phyloP scores from a whole-genome alignment of 768 basidiomycete species.

The Royoungia palumana region DNA sequence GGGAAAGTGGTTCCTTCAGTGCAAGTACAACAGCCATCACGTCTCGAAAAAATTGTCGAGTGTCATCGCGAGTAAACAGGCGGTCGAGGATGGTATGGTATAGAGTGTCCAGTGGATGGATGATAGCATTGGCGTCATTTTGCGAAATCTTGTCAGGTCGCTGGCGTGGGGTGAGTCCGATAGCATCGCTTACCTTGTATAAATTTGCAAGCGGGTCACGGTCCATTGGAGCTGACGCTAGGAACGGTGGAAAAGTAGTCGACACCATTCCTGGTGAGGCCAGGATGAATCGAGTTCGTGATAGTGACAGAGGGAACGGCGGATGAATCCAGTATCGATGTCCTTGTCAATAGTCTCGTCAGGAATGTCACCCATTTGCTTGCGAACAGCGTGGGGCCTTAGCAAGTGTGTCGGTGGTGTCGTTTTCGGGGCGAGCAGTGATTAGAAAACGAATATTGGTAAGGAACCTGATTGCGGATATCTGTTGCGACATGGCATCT shows the following conservation, averaged over 20 bases:
- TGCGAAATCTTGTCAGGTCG: slow-evolving; percentile 11
- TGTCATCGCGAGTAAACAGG: slow-evolving; percentile 6
- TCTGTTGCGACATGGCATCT: slow-evolving; percentile 8
- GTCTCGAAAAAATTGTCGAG: slow-evolving; percentile 12
- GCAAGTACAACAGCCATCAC: slow-evolving; percentile 17
- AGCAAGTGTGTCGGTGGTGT: slow-evolving; percentile 13
- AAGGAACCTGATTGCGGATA: too few species aligned
- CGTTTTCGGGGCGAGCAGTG: slow-evolving; percentile 27
- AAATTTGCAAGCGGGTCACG: slow-evolving; percentile 26
- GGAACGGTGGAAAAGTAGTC: slow-evolving; percentile 19
- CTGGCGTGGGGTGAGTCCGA: slow-evolving; percentile 11
- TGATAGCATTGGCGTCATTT: neutral
- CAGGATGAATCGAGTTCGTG: slow-evolving; percentile 15
- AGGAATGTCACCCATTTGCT: slow-evolving; percentile 11
- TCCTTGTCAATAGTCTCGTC: slow-evolving; percentile 12
- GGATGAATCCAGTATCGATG: slow-evolving; percentile 16
- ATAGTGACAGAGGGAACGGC: slow-evolving; percentile 6
- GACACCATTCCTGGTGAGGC: slow-evolving; percentile 21
- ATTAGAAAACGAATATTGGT: slow-evolving; percentile 4
- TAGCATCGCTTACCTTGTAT: slow-evolving; percentile 18
- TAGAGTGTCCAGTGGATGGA: slow-evolving; percentile 16
- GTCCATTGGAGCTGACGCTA: slow-evolving; percentile 36
- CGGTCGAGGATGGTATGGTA: slow-evolving; percentile 18
- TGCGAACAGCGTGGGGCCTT: slow-evolving; percentile 6
- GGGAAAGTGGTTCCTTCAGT: slow-evolving; percentile 19